Base-by-base conservation (phyloP, 1,284 basidiomycete species). In the Ceratobasidium sp. region DNA sequence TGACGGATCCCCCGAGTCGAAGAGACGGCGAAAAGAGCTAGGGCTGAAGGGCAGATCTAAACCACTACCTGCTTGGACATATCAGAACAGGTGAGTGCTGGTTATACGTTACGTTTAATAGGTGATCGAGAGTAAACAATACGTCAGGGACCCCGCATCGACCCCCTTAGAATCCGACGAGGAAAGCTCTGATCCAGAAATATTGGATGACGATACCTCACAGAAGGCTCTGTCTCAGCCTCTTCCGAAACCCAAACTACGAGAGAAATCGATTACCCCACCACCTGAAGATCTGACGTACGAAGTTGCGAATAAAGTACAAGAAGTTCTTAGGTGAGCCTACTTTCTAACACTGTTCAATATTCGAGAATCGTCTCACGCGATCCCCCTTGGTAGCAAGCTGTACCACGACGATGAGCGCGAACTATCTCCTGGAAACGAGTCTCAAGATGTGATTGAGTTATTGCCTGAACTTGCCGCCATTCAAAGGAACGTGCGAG, bases 251-350 rank as follows among this genome's bases (percentile, higher is more conserved):
- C 69, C 69, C 33, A 72, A 62, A 27, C 69, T 72, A 27, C 56
- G 69, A 62, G 69, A 72, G n/a, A 41, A 48, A 47, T 72, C 69
- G 19, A 72, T 72, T n/a, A 72, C 69, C 4, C 69, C 69, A 14
- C 69, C 69, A 33, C 69, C 69, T 22, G 44, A 62, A 17, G 56
- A 72, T 31, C 36, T 72, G 47, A 48, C 14, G 51, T 62, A 72
- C 17, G 45, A 72, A 29, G 69, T 59, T 15, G 57, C 56, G 19
- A 72, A 33, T 33, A 56, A 72, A 44, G 69, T 59, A 29, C 56
- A 48, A 27, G 69, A 57, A 15, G 47, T 72, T 7, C 57, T 72
- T 41, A 57, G 47, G 69, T 72, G 51, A 53, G 22, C 31, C 22
- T 48, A 6, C 9, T 22, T 17, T 36, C 2, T 14, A n/a, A 50